A percentile compares a stretch with the other conserved stretches of the same genome.
Evolutionary conservation across 1,284 basidiomycete genomes (phyloP).

Genomic region (Puccinia triticina): DNA sequence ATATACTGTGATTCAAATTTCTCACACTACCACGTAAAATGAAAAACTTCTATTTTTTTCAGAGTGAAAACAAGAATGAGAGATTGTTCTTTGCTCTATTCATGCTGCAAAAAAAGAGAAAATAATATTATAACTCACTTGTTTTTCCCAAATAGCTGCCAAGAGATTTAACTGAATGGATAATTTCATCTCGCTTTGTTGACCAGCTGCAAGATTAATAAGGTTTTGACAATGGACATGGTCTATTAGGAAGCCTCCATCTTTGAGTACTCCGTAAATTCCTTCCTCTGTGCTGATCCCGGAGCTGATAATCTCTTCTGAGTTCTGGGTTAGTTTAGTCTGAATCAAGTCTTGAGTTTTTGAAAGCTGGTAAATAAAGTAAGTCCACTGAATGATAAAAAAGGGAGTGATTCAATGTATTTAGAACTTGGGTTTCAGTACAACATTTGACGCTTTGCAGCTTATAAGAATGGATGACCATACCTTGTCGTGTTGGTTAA

Average conservation of each 20-base stretch:
- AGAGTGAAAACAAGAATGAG: neutral
- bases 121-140: conserved; percentile 36
- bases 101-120: conserved; percentile 5
- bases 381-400: conserved; percentile 33
- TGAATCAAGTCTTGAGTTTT: conserved; percentile 49
- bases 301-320: conserved; percentile 40
- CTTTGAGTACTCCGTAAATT: conserved; percentile 45
- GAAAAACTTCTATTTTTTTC: conserved; percentile 36
- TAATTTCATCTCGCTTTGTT: conserved; percentile 48
- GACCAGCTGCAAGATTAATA: conserved; percentile 16
- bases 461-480: neutral
- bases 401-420: too few species aligned
- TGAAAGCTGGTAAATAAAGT: conserved; percentile 42
- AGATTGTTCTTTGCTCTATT: neutral
- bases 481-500: conserved; percentile 48
- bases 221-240: conserved; percentile 25
- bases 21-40: conserved; percentile 49
- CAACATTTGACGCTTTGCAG: too few species aligned
- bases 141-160: conserved; percentile 49
- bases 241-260: conserved; percentile 40
- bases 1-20: neutral
- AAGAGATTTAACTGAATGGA: conserved; percentile 47
- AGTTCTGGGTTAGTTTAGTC: conserved; percentile 36
- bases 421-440: too few species aligned
- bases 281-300: conserved; percentile 45